Base-by-base conservation (phyloP, 371 early-diverging fungal genomes). In the Gilbertella persicaria region DNA sequence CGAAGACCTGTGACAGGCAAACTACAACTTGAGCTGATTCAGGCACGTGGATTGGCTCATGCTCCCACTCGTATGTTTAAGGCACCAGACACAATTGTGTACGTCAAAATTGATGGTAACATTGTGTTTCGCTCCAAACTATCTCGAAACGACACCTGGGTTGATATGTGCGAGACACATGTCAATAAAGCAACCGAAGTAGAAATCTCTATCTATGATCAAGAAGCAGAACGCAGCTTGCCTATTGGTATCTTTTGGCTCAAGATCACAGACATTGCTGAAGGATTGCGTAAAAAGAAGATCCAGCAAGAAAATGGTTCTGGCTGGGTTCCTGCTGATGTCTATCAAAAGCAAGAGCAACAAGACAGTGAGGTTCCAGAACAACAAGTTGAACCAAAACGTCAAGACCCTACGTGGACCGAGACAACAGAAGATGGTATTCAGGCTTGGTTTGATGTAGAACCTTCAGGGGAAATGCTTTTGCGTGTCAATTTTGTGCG, bases 111-210 rank as follows among this genome's bases (percentile, higher is more conserved):
- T 41, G 97, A 97, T 57, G 93, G 93, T 45, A 83, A 82, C 13
- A 77, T 84, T 35, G 85, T 85, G 21, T 92, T 86, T 26, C 85
- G 80, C 53, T 89, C 96, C 1, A 84, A 85, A 12, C 80, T 84
- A 14, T 78, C 83, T 25, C 82, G 83, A 28, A 79, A 81, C 24
- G 86, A 84, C 42, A 82, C 79, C 28, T 96, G 94, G 91, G 75
- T 83, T 55, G 95, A 98, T 40, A 85, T 88, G 39, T 91, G 94
- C 64, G 89, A 87, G 45, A 79, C 94, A 26, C 78, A 84, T 48
- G 89, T 95, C 40, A 91, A 92, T 56, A 91, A 91, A 67, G 95
- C 92, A 4, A 85, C 87, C 24, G 97, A 97, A 58, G 83, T 96
- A 3, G 99, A 98, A 65, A 74, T 98, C 29, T 83, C 90, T 6